Conservation (phyloP, 768 basidiomycete species). For the Lentinus tigrinus region DNA sequence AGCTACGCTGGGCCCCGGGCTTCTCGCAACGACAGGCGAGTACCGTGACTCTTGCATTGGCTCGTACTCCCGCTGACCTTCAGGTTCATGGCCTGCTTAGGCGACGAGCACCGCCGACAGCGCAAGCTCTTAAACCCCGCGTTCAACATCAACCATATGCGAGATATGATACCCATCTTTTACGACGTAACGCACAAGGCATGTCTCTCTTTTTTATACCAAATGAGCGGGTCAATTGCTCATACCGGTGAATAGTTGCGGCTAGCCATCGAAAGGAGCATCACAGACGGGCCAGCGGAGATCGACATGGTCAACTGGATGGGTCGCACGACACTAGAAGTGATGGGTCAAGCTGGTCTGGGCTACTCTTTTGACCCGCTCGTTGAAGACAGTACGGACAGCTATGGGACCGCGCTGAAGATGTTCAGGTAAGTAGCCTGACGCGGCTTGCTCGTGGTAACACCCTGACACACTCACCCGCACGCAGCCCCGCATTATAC, state of each 20-base stretch:
- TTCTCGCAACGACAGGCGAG: background rate
- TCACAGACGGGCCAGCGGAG: background rate
- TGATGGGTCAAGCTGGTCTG: conserved; percentile 12
- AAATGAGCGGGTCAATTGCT: too few relatives aligned
- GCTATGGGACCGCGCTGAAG: conserved; percentile 4
- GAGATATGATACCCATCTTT: conserved; percentile 6
- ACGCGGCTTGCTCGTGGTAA: background rate
- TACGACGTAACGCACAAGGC: background rate
- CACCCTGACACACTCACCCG: background rate
- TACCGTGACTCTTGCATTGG: background rate
- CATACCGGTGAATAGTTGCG: too few relatives aligned
- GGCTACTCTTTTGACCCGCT: conserved; percentile 15
- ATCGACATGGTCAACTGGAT: conserved; percentile 12
- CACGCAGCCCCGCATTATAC: too few relatives aligned
- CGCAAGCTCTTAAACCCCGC: conserved; percentile 6
- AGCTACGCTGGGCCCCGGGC: background rate
- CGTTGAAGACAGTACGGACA: background rate
- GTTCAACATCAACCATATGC: conserved; percentile 5
- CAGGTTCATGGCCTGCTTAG: background rate
- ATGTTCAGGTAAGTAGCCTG: conserved; percentile 8
- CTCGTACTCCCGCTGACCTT: background rate
- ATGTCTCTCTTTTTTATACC: too few relatives aligned
- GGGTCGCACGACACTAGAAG: conserved; percentile 13
- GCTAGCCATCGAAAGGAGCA: background rate
- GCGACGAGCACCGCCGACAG: background rate